Percentiles rank a stretch among this genome's conserved stretches.
phyloP scores from a whole-genome alignment of 495 filamentous ascomycete species.

The Clavariopsis aquatica region DNA sequence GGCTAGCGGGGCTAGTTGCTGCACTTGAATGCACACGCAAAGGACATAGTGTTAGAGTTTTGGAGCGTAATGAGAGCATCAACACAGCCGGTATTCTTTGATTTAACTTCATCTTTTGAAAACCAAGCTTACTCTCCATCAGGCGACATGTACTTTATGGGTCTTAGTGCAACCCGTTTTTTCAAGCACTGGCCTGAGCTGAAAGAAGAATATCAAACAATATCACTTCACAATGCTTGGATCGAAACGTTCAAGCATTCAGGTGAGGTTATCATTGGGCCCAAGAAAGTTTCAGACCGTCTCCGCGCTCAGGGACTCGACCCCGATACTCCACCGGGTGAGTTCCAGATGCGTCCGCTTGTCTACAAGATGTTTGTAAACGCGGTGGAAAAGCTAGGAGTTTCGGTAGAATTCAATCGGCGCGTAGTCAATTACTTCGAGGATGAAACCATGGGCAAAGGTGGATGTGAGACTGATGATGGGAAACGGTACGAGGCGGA shows the following conservation, averaged over 20 bases:
- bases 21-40: constrained; percentile 66
- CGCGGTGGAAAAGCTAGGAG: constrained; percentile 53
- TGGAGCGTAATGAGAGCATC: constrained; percentile 51
- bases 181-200: constrained; percentile 61
- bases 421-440: constrained; percentile 65
- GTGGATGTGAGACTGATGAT: constrained; percentile 53
- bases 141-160: constrained; percentile 61
- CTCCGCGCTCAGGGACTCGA: constrained; percentile 46
- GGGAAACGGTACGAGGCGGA: constrained; percentile 57
- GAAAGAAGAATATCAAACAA: constrained; percentile 50
- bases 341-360: constrained; percentile 52
- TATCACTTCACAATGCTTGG: constrained; percentile 52
- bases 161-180: constrained; percentile 49
- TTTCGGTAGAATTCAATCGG: constrained; percentile 56
- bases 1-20: constrained; percentile 63
- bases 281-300: constrained; percentile 38
- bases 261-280: constrained; percentile 50
- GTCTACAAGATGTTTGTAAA: constrained; percentile 59
- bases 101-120: neutral
- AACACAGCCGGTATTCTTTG: constrained; percentile 38
- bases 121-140: constrained; percentile 1
- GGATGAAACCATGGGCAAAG: constrained; percentile 49
- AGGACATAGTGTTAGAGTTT: constrained; percentile 60
- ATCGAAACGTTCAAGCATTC: constrained; percentile 57
- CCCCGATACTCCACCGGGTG: constrained; percentile 45